Evolutionary conservation across 305 asterid genomes (phyloP), one percentile per base, ranked within the genome.

Genomic region (Solanum hybrid): DNA sequence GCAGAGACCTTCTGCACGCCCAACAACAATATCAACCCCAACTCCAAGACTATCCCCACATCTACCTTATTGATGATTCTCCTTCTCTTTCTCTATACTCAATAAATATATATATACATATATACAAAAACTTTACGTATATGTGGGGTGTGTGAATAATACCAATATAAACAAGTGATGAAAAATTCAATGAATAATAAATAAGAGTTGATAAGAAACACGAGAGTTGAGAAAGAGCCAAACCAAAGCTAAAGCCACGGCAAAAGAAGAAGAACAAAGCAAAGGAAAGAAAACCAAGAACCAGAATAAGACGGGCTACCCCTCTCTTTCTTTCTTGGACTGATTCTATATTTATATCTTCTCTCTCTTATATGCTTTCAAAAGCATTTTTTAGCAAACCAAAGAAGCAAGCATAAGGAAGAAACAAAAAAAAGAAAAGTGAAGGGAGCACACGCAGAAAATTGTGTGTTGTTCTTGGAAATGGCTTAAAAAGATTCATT

Each of bases 1-100:
- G 90, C 91, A 90, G 90, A 87, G 89, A 86, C 90, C 90, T 40
- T 51, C 86, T 90, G 90, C 90, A 90, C 92, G 91, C 93, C 91
- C 91, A 90, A 89, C 93, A 90, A 75, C 90, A 80, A 46, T 90
- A 85, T 26, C 90, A 82, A 87, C 92, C 89, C 72, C 89, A 69
- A 87, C 89, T 87, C 84, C 91, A 75, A 56, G 81, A 27, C 91
- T 86, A 88, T 31, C 80, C 87, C 89, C 84, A 60, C 89, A 75
- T 72, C 81, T 40, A 22, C 87, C 75, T 84, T 84, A 84, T 46
- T 84, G 73, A 84, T 84, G 73, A 84, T 84, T 81, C 87, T 84
- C 87, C 80, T 35, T 66, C 88, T 24, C 79, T 86, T 60, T 86
- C 88, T 71, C 88, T 86, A n/a, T 35, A 86, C 71, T 42, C 24